These are phyloP conservation scores for Didymella exigua DNA, from an alignment of 2,329 filamentous ascomycete species.

Conservation along the genomic window DNA sequence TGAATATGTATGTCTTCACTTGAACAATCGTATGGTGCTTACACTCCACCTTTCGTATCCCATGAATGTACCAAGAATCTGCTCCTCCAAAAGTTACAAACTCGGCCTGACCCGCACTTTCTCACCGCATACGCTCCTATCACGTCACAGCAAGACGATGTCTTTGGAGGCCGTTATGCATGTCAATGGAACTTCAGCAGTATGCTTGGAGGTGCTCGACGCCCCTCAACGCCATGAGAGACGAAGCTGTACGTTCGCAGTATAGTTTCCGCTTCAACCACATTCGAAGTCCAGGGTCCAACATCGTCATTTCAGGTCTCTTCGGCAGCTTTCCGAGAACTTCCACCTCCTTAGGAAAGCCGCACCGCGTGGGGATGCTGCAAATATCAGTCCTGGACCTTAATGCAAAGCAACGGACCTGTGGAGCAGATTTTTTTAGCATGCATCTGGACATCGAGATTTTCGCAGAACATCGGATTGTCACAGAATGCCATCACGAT, in stretches of 20 bases:
- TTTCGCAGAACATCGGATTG: constrained; percentile 19
- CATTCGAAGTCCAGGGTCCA: constrained; percentile 6
- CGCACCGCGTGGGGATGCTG: neutral
- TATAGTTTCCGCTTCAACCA: neutral
- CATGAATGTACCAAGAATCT: neutral
- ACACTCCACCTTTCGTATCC: neutral
- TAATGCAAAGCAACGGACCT: neutral
- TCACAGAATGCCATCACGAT: constrained; percentile 18
- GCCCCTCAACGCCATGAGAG: neutral
- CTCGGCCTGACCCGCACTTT: neutral
- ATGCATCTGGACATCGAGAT: constrained; percentile 6
- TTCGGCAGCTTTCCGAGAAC: constrained; percentile 11
- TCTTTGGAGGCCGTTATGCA: neutral
- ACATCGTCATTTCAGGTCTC: neutral
- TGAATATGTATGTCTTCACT: no score
- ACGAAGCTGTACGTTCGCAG: neutral
- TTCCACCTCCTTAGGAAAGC: neutral
- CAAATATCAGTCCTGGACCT: neutral
- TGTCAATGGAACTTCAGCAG: neutral
- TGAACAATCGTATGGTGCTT: no score
- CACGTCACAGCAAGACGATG: neutral
- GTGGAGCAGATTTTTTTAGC: constrained; percentile 8
- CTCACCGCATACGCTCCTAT: neutral
- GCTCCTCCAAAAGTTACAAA: neutral
- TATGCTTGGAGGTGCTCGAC: neutral